Conservation (phyloP, 805 yeast species). For the Scheffersomyces coipomensis region DNA sequence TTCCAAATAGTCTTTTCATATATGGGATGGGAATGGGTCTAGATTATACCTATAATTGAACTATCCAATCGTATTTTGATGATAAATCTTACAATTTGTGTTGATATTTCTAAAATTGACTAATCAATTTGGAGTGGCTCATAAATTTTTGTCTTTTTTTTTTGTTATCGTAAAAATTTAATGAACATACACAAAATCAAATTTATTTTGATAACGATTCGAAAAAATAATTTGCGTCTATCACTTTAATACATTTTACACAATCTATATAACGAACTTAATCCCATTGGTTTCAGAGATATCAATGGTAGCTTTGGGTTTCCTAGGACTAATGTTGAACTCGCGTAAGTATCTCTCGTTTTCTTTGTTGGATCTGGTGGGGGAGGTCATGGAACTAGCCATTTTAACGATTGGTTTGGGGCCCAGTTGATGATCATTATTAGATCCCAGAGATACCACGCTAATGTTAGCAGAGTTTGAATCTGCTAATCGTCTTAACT, state of each 20-base stretch:
- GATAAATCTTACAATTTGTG: no score
- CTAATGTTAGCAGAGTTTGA: constrained; percentile 18
- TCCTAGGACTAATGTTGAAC: constrained; percentile 21
- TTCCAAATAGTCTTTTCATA: not conserved
- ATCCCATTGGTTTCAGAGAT: constrained; percentile 2
- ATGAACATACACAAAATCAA: no score
- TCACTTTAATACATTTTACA: not conserved
- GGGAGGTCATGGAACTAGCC: not conserved
- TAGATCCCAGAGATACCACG: constrained; percentile 1
- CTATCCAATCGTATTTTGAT: no score
- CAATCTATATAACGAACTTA: constrained; percentile 3
- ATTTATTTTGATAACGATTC: no score
- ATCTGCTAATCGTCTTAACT: constrained; percentile 50
- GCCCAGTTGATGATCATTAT: not conserved
- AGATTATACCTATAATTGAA: no score
- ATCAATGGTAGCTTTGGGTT: constrained; percentile 4
- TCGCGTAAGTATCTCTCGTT: constrained; percentile 14
- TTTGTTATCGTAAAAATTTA: no score
- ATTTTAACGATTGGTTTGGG: not conserved
- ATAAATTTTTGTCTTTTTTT: no score
- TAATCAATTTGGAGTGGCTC: no score
- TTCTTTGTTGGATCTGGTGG: constrained; percentile 10
- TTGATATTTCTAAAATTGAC: no score
- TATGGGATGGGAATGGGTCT: no score
- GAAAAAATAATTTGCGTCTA: no score